Evolutionary conservation across 352 stramenopile genomes (phyloP), one percentile per base, ranked within the genome.

Genomic region (Pythium utonaiense): DNA sequence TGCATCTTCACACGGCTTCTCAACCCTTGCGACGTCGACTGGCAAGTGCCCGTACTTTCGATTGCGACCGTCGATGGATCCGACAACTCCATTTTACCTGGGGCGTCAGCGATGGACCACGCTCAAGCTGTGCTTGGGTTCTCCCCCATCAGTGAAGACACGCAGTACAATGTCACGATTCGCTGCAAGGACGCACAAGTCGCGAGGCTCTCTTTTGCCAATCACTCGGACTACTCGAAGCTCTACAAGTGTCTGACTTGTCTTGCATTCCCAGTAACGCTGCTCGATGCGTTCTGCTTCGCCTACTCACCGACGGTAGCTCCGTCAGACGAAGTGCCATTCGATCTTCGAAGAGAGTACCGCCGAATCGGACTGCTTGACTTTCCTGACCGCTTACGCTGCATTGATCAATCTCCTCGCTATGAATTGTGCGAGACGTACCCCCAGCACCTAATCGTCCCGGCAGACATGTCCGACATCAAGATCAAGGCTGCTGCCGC

Each of bases 381-480:
- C 12, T 78, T 73, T 38, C 83, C 85, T 1, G 68, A 86, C 10
- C 69, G 74, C 17, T 54, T 90, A 17, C 86, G 82, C 21, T 92
- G 86, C 62, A 93, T 92, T 31, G 82, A 93, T 36, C 83, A 95
- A 30, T 83, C 82, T 16, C 12, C 61, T 21, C 70, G 76, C 8
- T 97, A 96, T 57, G 74, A 83, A 16, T 70, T 98, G 9, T 98
- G 90, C 59, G 77, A 93, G n/a, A 98, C 93, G 19, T 99, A 99
- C 69, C 96, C 96, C 2, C 86, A 85, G 19, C 81, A 98, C 27
- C 64, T 99, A 30, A 85, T 98, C 33, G 95, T 98, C 10, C 96
- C 96, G 12, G 60, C 81, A 0, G 87, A 88, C n/a, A 88, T 99
- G 25, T 87, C 93, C 44, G 96, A 98, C 57, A 66, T 89, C 33